Base-by-base conservation (phyloP, 2,329 filamentous ascomycete species). In the Dactylellina drechsleri region DNA sequence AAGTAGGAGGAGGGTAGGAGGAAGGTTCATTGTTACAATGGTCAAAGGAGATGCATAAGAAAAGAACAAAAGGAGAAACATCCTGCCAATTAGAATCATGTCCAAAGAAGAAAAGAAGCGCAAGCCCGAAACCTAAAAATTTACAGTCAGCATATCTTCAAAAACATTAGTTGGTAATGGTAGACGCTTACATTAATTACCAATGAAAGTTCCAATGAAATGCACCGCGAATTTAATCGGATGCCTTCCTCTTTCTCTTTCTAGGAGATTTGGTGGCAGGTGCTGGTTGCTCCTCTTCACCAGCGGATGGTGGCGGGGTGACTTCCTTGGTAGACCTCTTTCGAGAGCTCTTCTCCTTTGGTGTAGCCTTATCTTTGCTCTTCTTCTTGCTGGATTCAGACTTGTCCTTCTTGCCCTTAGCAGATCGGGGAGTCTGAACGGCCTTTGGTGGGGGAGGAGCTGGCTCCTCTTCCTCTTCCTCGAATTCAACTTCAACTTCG, bases 191-290 rank as follows among this genome's bases (percentile, higher is more conserved):
- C 28, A n/a, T 40, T 47, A 41, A 41, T 16, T 7, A 28, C 28
- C 4, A 50, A 36, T 20, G 40, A 40, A 52, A 60, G 23, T 4
- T 47, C 10, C 23, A 60, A 47, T 47, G 18, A 28, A 40, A 49
- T 15, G 41, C 41, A 61, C 18, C 7, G n/a, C 28, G n/a, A 31
- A 26, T 53, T 67, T 66, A 74, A 49, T 74, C 70, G 49, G 68
- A 61, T 18, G 70, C 43, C 70, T 74, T 74, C 36, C 70, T 66
- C 70, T 74, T 74, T 57, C 70, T 56, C 70, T 74, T 74, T 62
- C 70, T 61, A n/a, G 68, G 62, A 54, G 70, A 67, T 58, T 74
- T 74, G 54, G 70, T 41, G 8, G 70, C 70, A 13, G 62, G 70
- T 2, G 62, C 62, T 0, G 57, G 28, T n/a, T 61, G 52, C 5